Percentiles rank a stretch among this genome's conserved stretches.
Evolutionary conservation across 2,329 filamentous ascomycete species (phyloP).

Genomic region (Fusarium subglutinans): DNA sequence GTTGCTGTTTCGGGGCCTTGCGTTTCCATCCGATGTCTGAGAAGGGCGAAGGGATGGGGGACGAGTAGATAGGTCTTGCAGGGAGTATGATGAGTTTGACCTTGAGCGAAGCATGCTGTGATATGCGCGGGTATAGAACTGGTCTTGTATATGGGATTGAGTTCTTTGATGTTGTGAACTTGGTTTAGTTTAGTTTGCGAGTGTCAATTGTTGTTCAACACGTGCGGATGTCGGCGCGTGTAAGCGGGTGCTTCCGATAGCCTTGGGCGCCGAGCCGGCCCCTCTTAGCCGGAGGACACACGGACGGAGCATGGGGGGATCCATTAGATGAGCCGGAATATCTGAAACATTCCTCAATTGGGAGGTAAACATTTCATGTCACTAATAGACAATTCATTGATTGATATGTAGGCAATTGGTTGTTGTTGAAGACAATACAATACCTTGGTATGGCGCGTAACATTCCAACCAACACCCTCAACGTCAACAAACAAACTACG

Average conservation of each 20-base stretch:
- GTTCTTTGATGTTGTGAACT: neutral
- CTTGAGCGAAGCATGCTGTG: constrained; percentile 20
- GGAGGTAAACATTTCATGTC: neutral
- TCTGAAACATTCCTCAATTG: neutral
- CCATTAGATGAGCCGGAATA: neutral
- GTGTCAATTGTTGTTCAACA: constrained; percentile 4
- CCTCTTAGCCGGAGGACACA: constrained; percentile 13
- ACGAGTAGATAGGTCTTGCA: constrained; percentile 29
- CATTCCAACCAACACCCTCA: neutral
- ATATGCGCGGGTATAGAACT: neutral
- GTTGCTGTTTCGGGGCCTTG: constrained; percentile 13
- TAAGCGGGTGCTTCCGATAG: constrained; percentile 7
- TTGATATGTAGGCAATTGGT: neutral
- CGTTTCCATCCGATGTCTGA: neutral
- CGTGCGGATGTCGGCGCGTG: constrained; percentile 27
- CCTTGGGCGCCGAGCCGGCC: constrained; percentile 23
- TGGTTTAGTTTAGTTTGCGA: neutral
- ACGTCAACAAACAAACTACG: neutral
- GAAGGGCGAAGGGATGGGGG: neutral
- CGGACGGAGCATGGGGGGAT: constrained; percentile 4
- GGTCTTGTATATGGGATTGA: neutral
- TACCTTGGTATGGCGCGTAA: too few relatives aligned
- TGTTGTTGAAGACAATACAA: too few relatives aligned
- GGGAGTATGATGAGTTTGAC: constrained; percentile 36
- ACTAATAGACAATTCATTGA: neutral